Evolutionary conservation across 2,329 filamentous ascomycete species (phyloP).

Genomic region (Pseudogymnoascus sp.): DNA sequence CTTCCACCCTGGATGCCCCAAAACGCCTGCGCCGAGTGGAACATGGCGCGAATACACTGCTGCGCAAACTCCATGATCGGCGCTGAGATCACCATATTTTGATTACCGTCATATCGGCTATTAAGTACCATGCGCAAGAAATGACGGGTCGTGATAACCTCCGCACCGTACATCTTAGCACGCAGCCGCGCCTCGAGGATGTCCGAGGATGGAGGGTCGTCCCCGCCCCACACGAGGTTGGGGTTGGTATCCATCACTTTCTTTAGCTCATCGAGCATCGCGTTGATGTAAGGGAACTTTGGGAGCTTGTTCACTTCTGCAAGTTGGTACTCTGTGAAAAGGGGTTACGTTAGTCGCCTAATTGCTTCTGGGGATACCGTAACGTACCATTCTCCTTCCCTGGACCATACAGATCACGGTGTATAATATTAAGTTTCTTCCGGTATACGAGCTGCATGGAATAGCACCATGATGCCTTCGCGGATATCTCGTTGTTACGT

Average conservation of each 20-base stretch:
- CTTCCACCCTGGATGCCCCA: conserved; percentile 70
- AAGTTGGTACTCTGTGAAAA: background rate
- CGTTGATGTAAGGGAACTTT: conserved; percentile 40
- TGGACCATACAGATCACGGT: conserved; percentile 34
- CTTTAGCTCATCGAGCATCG: conserved; percentile 37
- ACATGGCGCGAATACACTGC: conserved; percentile 52
- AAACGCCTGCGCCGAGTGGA: conserved; percentile 64
- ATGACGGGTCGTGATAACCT: conserved; percentile 81
- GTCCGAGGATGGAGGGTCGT: conserved; percentile 63
- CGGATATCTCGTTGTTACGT: conserved; percentile 37
- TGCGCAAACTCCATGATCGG: conserved; percentile 47
- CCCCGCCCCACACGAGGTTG: conserved; percentile 46
- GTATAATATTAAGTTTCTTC: conserved; percentile 58
- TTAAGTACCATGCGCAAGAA: conserved; percentile 56
- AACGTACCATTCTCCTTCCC: conserved; percentile 13
- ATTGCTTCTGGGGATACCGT: conserved; percentile 2
- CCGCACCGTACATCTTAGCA: conserved; percentile 90
- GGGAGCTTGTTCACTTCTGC: background rate
- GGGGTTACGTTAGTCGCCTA: background rate
- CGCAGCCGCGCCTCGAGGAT: conserved; percentile 78
- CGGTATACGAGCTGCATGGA: conserved; percentile 56
- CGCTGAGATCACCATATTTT: conserved; percentile 23
- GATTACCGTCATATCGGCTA: conserved; percentile 32
- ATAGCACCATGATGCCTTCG: conserved; percentile 51
- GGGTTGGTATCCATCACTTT: conserved; percentile 13